These are phyloP conservation scores for Vaccinium macrocarpon DNA, from an alignment of 148 eudicot genomes.

Conservation along the genomic window DNA sequence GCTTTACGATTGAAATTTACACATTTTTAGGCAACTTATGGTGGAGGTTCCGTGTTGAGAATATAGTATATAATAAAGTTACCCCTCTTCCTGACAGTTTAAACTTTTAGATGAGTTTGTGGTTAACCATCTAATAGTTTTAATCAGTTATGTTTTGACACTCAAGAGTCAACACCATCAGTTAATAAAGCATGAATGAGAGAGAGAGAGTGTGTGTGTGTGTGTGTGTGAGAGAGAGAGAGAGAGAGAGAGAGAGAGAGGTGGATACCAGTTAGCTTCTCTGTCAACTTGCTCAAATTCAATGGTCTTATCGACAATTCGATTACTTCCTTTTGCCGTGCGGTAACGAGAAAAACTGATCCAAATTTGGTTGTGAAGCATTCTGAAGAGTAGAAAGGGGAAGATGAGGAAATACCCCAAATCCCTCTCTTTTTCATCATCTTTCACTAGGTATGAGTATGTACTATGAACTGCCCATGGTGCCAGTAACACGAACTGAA, in stretches of 20 bases:
- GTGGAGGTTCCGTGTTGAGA: too few species aligned
- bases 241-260: neutral
- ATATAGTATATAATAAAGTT: too few species aligned
- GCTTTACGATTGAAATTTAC: too few species aligned
- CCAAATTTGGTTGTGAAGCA: slow-evolving; percentile 70
- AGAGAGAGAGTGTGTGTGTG: neutral
- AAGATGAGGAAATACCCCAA: slow-evolving; percentile 19
- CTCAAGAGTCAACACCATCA: too few species aligned
- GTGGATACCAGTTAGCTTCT: slow-evolving; percentile 53
- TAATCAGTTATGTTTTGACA: too few species aligned
- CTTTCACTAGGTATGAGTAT: slow-evolving; percentile 24
- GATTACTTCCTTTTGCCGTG: slow-evolving; percentile 55
- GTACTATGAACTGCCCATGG: slow-evolving; percentile 45
- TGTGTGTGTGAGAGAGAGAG: too few species aligned
- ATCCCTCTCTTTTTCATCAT: slow-evolving; percentile 34
- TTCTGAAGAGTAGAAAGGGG: slow-evolving; percentile 46
- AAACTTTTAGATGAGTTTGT: too few species aligned
- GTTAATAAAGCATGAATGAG: neutral
- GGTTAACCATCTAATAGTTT: too few species aligned
- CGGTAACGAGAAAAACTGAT: slow-evolving; percentile 56
- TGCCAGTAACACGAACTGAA: slow-evolving; percentile 49
- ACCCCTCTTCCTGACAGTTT: too few species aligned
- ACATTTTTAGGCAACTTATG: too few species aligned
- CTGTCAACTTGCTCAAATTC: slow-evolving; percentile 80
- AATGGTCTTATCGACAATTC: slow-evolving; percentile 58